These are phyloP conservation scores for Pyrenochaeta sp. DNA, from an alignment of 2,329 filamentous ascomycete species.

Conservation along the genomic window DNA sequence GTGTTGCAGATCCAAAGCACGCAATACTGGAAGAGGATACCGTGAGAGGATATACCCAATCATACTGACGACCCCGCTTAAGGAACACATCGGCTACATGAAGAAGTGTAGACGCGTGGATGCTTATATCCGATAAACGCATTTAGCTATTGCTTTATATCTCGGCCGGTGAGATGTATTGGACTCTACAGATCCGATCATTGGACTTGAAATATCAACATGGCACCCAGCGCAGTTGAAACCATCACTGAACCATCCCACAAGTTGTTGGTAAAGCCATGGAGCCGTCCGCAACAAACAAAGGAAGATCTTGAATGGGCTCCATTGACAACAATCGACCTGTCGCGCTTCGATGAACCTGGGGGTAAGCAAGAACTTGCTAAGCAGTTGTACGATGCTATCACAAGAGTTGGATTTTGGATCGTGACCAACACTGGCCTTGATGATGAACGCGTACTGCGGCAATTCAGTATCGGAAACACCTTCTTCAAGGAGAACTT, in stretches of 20 bases:
- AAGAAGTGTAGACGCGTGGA: neutral
- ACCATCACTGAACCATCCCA: slow-evolving; percentile 7
- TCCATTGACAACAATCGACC: slow-evolving; percentile 24
- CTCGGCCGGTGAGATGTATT: too few species aligned
- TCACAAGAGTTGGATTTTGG: slow-evolving; percentile 29
- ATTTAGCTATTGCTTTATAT: neutral
- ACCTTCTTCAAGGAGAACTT: slow-evolving; percentile 21
- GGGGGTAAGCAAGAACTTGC: slow-evolving; percentile 24
- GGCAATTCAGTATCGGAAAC: slow-evolving; percentile 27
- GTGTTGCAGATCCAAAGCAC: slow-evolving; percentile 21
- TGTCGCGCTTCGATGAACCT: slow-evolving; percentile 23
- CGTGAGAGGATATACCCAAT: slow-evolving; percentile 17
- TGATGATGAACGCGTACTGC: slow-evolving; percentile 16
- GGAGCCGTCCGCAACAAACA: slow-evolving; percentile 26
- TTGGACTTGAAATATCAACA: slow-evolving; percentile 1
- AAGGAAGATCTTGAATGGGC: slow-evolving; percentile 31
- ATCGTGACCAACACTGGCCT: slow-evolving; percentile 29
- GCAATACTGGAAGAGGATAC: slow-evolving; percentile 20
- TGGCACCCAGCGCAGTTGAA: slow-evolving; percentile 25
- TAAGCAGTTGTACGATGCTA: slow-evolving; percentile 23
- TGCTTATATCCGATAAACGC: neutral
- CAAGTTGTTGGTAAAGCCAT: slow-evolving; percentile 20
- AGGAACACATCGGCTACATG: slow-evolving; percentile 2
- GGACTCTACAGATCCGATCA: too few species aligned
- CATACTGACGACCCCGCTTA: slow-evolving; percentile 11